Evolutionary conservation across 768 basidiomycete species (phyloP).

Genomic region (Cystobasidium tubakii): DNA sequence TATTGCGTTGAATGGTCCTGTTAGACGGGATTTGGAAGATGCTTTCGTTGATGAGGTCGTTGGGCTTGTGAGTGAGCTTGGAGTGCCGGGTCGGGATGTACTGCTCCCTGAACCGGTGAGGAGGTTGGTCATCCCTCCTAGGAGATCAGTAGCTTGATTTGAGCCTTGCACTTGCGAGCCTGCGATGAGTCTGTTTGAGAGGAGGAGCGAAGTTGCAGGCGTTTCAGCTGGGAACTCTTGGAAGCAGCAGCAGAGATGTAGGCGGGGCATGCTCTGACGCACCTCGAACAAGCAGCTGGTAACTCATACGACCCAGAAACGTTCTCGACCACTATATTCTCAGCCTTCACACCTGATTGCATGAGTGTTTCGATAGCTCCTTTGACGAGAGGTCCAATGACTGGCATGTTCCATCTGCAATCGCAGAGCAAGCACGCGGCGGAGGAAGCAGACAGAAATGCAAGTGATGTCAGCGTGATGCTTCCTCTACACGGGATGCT

Average conservation of each 20-base stretch:
- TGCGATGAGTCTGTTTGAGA: slow-evolving; percentile 66
- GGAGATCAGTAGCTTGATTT: slow-evolving; percentile 71
- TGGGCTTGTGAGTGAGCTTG: slow-evolving; percentile 55
- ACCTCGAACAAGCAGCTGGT: slow-evolving; percentile 78
- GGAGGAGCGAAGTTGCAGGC: no score
- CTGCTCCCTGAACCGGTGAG: slow-evolving; percentile 48
- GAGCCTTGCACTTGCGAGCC: slow-evolving; percentile 76
- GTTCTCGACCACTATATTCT: slow-evolving; percentile 81
- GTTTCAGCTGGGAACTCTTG: no score
- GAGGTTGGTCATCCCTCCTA: slow-evolving; percentile 56
- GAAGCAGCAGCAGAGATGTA: no score
- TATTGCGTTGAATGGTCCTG: slow-evolving; percentile 79
- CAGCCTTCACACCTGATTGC: slow-evolving; percentile 75
- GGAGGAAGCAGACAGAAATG: neutral
- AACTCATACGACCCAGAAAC: slow-evolving; percentile 95
- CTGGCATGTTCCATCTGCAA: slow-evolving; percentile 71
- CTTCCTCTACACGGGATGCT: no score
- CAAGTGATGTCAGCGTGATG: no score
- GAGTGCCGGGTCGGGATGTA: slow-evolving; percentile 14
- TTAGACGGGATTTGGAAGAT: slow-evolving; percentile 51
- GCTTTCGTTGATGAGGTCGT: slow-evolving; percentile 52
- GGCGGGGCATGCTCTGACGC: no score
- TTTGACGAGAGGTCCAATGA: slow-evolving; percentile 76
- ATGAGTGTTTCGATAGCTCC: slow-evolving; percentile 75
- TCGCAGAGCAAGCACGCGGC: neutral